A percentile compares a stretch with the other conserved stretches of the same genome.
These are phyloP conservation scores for Xylaria nigripes DNA, from an alignment of 495 filamentous ascomycete species.

Conservation along the genomic window DNA sequence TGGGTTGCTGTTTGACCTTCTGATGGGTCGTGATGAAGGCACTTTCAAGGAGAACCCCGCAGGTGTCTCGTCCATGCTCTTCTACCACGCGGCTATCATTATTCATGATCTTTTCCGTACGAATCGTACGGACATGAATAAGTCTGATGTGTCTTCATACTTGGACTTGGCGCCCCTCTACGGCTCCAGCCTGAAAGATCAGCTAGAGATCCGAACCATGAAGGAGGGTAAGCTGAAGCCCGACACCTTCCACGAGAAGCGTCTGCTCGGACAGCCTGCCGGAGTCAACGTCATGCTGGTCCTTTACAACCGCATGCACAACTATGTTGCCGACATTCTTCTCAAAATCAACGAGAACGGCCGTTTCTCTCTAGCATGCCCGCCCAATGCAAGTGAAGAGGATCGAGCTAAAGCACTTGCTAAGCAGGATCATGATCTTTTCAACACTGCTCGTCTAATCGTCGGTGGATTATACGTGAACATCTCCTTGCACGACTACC, in stretches of 20 bases:
- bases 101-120: conserved; percentile 59
- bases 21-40: conserved; percentile 51
- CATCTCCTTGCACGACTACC: conserved; percentile 68
- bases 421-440: conserved; percentile 70
- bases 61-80: conserved; percentile 72
- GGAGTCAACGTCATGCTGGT: conserved; percentile 66
- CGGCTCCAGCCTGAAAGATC: conserved; percentile 63
- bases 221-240: conserved; percentile 70
- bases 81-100: conserved; percentile 74
- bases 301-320: conserved; percentile 62
- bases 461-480: conserved; percentile 72
- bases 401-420: conserved; percentile 29
- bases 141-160: conserved; percentile 60
- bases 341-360: conserved; percentile 69
- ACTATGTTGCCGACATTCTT: conserved; percentile 53
- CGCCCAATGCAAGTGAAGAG: conserved; percentile 33
- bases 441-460: conserved; percentile 67
- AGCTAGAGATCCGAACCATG: conserved; percentile 60
- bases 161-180: conserved; percentile 74
- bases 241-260: conserved; percentile 64
- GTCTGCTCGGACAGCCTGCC: conserved; percentile 65
- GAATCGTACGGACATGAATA: conserved; percentile 25
- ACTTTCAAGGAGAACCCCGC: conserved; percentile 58
- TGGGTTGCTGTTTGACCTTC: conserved; percentile 62
- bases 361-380: conserved; percentile 25